Percentiles rank a stretch among this genome's conserved stretches.
These are phyloP conservation scores for Neurospora sp. DNA, from an alignment of 2,329 filamentous ascomycete genomes.

Conservation along the genomic window DNA sequence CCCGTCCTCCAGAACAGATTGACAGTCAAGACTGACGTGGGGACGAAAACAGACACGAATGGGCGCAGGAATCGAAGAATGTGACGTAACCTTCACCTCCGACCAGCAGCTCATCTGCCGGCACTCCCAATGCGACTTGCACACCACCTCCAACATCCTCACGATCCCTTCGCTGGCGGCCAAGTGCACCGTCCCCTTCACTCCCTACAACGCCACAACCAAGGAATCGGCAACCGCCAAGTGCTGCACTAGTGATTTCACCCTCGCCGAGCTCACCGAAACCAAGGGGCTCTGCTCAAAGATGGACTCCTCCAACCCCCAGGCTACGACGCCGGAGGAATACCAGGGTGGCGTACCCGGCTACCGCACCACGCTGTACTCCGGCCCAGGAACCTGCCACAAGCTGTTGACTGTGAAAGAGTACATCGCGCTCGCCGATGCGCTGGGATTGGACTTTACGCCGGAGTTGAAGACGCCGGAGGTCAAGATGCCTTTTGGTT, in stretches of 20 bases:
- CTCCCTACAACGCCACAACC: constrained; percentile 34
- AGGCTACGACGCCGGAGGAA: constrained; percentile 45
- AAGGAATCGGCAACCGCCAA: constrained; percentile 47
- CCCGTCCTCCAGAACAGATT: too few species aligned
- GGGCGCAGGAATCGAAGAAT: constrained; percentile 58
- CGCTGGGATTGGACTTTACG: constrained; percentile 51
- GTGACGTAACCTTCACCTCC: constrained; percentile 57
- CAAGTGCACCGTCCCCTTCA: constrained; percentile 55
- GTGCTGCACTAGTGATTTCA: constrained; percentile 66
- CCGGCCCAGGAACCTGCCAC: constrained; percentile 43
- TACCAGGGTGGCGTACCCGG: constrained; percentile 49
- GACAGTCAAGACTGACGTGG: background rate
- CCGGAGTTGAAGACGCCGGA: constrained; percentile 59
- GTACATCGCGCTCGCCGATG: constrained; percentile 50
- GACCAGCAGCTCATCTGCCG: constrained; percentile 59
- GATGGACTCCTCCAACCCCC: constrained; percentile 55
- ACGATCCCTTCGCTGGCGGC: constrained; percentile 48
- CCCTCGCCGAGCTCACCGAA: constrained; percentile 54
- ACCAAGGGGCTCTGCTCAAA: constrained; percentile 60
- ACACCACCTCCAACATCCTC: constrained; percentile 61
- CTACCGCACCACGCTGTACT: constrained; percentile 58
- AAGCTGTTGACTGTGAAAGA: constrained; percentile 52
- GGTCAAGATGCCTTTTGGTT: constrained; percentile 61
- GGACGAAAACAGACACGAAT: constrained; percentile 37
- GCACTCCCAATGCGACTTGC: constrained; percentile 57